These are phyloP conservation scores for Rhizopus microsporus DNA, from an alignment of 371 early-diverging fungal species.

Conservation along the genomic window DNA sequence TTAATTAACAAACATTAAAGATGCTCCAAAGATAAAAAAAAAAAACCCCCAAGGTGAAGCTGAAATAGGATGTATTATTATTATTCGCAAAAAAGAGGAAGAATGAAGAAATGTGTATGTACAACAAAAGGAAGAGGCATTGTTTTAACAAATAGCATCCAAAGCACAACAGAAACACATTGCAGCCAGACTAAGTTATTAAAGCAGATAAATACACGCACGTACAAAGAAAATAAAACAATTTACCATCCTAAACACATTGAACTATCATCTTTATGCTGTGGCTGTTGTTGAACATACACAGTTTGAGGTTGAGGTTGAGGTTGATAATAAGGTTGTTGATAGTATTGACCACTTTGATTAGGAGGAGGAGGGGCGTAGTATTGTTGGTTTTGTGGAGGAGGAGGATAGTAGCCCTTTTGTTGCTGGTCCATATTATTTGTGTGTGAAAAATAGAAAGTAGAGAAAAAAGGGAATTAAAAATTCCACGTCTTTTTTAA, in stretches of 20 bases:
- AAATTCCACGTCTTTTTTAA: neutral
- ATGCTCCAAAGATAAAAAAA: neutral
- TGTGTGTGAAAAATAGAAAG: neutral
- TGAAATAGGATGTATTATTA: neutral
- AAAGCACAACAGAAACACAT: conserved; percentile 48
- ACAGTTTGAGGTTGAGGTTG: conserved; percentile 32
- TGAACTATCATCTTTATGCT: conserved; percentile 24
- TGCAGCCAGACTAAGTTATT: conserved; percentile 37
- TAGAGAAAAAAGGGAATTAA: neutral
- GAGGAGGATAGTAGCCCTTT: conserved; percentile 3
- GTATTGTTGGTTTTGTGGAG: conserved; percentile 1
- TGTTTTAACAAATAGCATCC: conserved; percentile 31
- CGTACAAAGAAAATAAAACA: neutral
- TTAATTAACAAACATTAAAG: neutral
- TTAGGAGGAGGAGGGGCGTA: conserved; percentile 73
- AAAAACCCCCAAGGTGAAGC: neutral
- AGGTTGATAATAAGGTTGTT: conserved; percentile 25
- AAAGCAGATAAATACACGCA: too few relatives aligned
- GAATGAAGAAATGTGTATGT: too few relatives aligned
- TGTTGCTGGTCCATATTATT: neutral
- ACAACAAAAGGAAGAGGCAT: too few relatives aligned
- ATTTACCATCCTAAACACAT: conserved; percentile 46
- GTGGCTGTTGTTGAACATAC: conserved; percentile 34
- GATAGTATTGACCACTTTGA: conserved; percentile 83
- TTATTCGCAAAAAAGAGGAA: neutral